Percentiles rank a stretch among this genome's conserved stretches.
Evolutionary conservation across 805 yeast species (phyloP).

Genomic region (Candida awuae): DNA sequence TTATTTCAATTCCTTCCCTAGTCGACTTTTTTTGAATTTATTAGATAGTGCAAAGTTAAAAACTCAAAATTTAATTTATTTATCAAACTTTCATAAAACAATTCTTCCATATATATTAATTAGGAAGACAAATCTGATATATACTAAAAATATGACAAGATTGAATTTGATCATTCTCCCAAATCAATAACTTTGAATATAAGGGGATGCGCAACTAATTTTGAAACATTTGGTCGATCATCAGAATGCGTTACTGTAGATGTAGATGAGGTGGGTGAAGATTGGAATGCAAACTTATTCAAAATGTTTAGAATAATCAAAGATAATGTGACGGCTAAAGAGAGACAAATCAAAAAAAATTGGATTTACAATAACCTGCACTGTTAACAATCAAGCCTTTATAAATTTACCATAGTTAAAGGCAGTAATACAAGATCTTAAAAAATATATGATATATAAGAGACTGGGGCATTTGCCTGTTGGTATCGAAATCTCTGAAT

Average conservation of each 20-base stretch:
- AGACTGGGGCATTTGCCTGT: constrained; percentile 32
- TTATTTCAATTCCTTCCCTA: neutral
- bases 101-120: too few species aligned
- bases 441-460: constrained; percentile 47
- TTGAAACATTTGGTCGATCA: neutral
- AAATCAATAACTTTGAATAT: too few species aligned
- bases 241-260: neutral
- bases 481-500: constrained; percentile 22
- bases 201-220: too few species aligned
- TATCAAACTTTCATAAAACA: too few species aligned
- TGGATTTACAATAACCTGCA: constrained; percentile 89
- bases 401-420: constrained; percentile 73
- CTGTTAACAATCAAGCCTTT: constrained; percentile 65
- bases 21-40: neutral
- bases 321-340: constrained; percentile 40
- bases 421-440: constrained; percentile 83
- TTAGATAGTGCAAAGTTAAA: neutral
- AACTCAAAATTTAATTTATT: neutral
- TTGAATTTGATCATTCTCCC: too few species aligned
- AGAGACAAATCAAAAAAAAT: constrained; percentile 57
- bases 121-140: too few species aligned
- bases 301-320: constrained; percentile 68
- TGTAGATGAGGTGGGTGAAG: neutral
- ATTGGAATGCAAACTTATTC: constrained; percentile 34
- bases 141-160: too few species aligned